Evolutionary conservation across 768 basidiomycete species (phyloP), one percentile per base, ranked within the genome.

Genomic region (Amylocystis lapponica): DNA sequence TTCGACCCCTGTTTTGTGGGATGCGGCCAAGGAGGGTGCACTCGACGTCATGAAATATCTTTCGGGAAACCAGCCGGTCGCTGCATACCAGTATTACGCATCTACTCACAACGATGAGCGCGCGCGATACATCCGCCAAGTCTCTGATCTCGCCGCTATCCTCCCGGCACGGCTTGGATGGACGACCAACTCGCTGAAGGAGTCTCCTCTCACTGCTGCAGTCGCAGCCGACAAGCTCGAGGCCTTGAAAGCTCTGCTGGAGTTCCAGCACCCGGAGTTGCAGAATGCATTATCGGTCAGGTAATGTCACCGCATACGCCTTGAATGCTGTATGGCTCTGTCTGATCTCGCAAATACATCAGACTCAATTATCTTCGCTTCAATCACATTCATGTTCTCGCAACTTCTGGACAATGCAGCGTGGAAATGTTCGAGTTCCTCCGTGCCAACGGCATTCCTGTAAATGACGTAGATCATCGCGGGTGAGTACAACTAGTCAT

Each of bases 111-210:
- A 61, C 36, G 70, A 67, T 43, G 63, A 67, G 12, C 63, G 56
- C 14, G 77, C 78, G 1, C 63, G 65, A 35, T 62, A 66, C 47
- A 36, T 78, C 25, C 65, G 67, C 20, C 62, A 68, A 8, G 55
- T 67, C 2, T 49, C 57, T 8, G 61, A 71, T 36, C 52, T 76
- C 23, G 68, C 67, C 36, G 58, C 65, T 23, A 57, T 64, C 9
- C 55, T 82, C 9, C 72, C 72, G 0, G 56, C 51, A n/a, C 69
- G 70, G 64, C 62, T 81, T 21, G 80, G 81, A 4, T 78, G 78
- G 74, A 55, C 51, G 1, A 54, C 65, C 38, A 71, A 67, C 34
- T 45, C 58, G 12, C 34, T 78, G 11, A 75, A 76, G 41, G 80
- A 81, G 52, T 75, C 75, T 1, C 74, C 75, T 0, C 57, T 81